phyloP scores from a whole-genome alignment of 345 rosid species.

The Citrus australasica region DNA sequence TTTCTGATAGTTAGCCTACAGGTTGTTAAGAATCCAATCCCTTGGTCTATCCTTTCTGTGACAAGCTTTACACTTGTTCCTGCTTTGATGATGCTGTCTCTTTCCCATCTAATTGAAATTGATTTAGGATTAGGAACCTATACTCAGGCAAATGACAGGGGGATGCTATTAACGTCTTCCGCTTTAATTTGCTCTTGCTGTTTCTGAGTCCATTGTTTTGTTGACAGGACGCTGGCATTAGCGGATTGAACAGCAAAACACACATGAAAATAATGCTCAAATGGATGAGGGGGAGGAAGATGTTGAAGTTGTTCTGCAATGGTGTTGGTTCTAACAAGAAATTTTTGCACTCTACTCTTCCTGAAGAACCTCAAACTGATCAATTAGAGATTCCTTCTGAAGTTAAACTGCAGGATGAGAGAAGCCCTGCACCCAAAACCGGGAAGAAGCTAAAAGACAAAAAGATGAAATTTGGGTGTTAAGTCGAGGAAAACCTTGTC shows the following conservation, averaged over 20 bases:
- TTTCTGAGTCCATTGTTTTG: not conserved
- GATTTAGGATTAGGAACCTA: not conserved
- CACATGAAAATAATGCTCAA: conserved; percentile 93
- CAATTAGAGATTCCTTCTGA: conserved; percentile 20
- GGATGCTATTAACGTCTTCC: not conserved
- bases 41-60: not conserved
- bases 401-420: conserved; percentile 24
- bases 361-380: conserved; percentile 59
- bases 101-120: not conserved
- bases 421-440: conserved; percentile 11
- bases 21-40: not conserved
- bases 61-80: not conserved
- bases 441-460: conserved; percentile 20
- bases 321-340: conserved; percentile 78
- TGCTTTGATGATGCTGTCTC: not conserved
- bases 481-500: not conserved
- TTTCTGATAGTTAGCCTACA: not conserved
- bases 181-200: not conserved
- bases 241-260: conserved; percentile 79
- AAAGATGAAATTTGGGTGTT: conserved; percentile 2
- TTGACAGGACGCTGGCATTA: conserved; percentile 63
- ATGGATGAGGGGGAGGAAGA: conserved; percentile 94
- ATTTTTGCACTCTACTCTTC: conserved; percentile 62
- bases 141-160: not conserved
- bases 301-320: conserved; percentile 80